Evolutionary conservation across 2,329 filamentous ascomycete genomes (phyloP), one percentile per base, ranked within the genome.

Genomic region (Penicillium sp.): DNA sequence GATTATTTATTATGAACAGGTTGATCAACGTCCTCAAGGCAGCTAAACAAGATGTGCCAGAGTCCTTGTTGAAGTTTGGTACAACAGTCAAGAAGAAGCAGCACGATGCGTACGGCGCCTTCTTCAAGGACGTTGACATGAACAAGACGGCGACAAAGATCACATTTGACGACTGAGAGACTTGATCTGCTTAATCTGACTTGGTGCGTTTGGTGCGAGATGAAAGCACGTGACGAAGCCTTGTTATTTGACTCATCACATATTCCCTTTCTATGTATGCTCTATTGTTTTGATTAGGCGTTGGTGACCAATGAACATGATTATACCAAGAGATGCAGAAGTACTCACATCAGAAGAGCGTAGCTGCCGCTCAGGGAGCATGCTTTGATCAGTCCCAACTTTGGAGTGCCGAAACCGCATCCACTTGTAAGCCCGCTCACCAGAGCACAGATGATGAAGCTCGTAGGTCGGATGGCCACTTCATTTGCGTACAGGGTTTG

Each of bases 31-130:
- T 99, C 48, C 81, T 99, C 55, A 95, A 88, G 73, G 88, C 84
- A n/a, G 91, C 93, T 19, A 89, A 89, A 58, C 93, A 99, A 72
- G 80, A 84, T 11, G 89, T 99, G 0, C 93, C 93, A 2, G 89
- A 95, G 36, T 87, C 89, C 22, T 76, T 99, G 31, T 78, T 97
- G 69, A 96, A 95, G 74, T 99, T 96, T 61, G 93, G 93, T 63
- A 95, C 90, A 18, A 97, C 92, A 0, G 93, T 99, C 44, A 99
- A 97, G 83, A 96, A 95, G 83, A 97, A 97, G 89, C 82, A 84
- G 41, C 93, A 99, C 74, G 88, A 90, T 64, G 87, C 88, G 40
- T 99, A 97, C 67, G 93, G 93, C 49, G 89, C 90, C 28, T 97
- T 97, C 69, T 95, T 88, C 79, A 95, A 93, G 73, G 89, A 96